A percentile compares a stretch with the other conserved stretches of the same genome.
These are phyloP conservation scores for Kodamaea nitidulidarum DNA, from an alignment of 805 yeast genomes.

Conservation along the genomic window DNA sequence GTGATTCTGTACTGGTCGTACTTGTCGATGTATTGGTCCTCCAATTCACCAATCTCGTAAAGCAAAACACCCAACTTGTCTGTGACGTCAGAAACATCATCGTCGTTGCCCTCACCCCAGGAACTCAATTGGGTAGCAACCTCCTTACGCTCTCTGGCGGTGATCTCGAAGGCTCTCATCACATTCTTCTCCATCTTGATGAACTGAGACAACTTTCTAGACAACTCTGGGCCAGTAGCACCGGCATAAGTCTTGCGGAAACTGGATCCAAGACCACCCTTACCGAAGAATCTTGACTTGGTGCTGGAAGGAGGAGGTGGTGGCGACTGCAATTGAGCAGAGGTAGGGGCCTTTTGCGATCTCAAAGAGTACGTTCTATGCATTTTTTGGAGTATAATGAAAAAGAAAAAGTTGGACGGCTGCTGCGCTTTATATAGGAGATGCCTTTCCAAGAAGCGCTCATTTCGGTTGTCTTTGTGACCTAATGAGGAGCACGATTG, in stretches of 20 bases:
- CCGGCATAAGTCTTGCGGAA: slow-evolving; percentile 74
- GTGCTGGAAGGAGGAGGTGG: slow-evolving; percentile 94
- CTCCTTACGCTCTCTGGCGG: slow-evolving; percentile 73
- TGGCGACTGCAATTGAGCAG: slow-evolving; percentile 88
- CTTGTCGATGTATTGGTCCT: slow-evolving; percentile 81
- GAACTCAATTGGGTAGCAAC: slow-evolving; percentile 77
- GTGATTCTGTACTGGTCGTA: slow-evolving; percentile 85
- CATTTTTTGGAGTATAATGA: slow-evolving; percentile 43
- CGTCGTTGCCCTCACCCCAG: slow-evolving; percentile 88
- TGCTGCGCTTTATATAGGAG: neutral
- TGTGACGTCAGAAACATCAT: slow-evolving; percentile 80
- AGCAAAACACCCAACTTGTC: slow-evolving; percentile 82
- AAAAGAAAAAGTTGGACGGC: slow-evolving; percentile 2
- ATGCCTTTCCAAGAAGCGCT: neutral
- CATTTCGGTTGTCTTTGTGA: slow-evolving; percentile 1
- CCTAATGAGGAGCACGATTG: slow-evolving; percentile 1
- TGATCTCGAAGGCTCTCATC: slow-evolving; percentile 71
- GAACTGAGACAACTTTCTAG: slow-evolving; percentile 67
- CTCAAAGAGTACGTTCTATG: slow-evolving; percentile 98
- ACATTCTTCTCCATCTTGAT: slow-evolving; percentile 82
- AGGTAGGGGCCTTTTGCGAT: slow-evolving; percentile 94
- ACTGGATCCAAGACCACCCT: slow-evolving; percentile 59
- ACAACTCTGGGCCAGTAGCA: slow-evolving; percentile 72
- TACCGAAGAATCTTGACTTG: slow-evolving; percentile 87
- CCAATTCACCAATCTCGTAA: slow-evolving; percentile 80